These are phyloP conservation scores for Trametes hirsuta DNA, from an alignment of 1,284 basidiomycete genomes.

Conservation along the genomic window DNA sequence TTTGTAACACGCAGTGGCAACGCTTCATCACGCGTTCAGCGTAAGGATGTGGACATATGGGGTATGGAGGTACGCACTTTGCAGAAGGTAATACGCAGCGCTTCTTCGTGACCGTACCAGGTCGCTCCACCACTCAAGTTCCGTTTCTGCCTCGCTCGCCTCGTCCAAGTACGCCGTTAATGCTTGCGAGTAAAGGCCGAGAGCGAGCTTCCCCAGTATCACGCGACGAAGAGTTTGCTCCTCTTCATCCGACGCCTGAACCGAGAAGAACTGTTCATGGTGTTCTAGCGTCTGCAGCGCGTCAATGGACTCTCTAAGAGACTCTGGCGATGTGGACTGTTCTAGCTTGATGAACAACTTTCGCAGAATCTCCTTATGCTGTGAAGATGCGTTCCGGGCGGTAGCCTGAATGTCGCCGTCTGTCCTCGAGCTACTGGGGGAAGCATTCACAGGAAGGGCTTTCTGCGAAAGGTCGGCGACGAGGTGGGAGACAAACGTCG, in stretches of 20 bases:
- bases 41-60: not conserved
- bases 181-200: slow-evolving; percentile 61
- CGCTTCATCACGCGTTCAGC: slow-evolving; percentile 43
- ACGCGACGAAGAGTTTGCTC: slow-evolving; percentile 34
- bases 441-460: slow-evolving; percentile 19
- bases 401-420: slow-evolving; percentile 1
- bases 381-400: not conserved
- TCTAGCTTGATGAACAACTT: slow-evolving; percentile 34
- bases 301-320: slow-evolving; percentile 26
- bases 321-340: slow-evolving; percentile 24
- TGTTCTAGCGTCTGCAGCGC: slow-evolving; percentile 30
- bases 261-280: slow-evolving; percentile 12
- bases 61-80: slow-evolving; percentile 54
- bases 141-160: slow-evolving; percentile 64
- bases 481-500: slow-evolving; percentile 37
- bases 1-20: slow-evolving; percentile 57
- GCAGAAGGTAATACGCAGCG: slow-evolving; percentile 61
- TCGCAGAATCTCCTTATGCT: slow-evolving; percentile 32
- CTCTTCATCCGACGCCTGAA: slow-evolving; percentile 28
- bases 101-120: slow-evolving; percentile 56
- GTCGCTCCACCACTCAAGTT: slow-evolving; percentile 79
- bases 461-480: slow-evolving; percentile 32
- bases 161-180: slow-evolving; percentile 62
- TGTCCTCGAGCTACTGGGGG: slow-evolving; percentile 8
- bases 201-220: slow-evolving; percentile 48